Evolutionary conservation across 73 alveolate species (phyloP).

Genomic region (Paramecium tetraurelia): DNA sequence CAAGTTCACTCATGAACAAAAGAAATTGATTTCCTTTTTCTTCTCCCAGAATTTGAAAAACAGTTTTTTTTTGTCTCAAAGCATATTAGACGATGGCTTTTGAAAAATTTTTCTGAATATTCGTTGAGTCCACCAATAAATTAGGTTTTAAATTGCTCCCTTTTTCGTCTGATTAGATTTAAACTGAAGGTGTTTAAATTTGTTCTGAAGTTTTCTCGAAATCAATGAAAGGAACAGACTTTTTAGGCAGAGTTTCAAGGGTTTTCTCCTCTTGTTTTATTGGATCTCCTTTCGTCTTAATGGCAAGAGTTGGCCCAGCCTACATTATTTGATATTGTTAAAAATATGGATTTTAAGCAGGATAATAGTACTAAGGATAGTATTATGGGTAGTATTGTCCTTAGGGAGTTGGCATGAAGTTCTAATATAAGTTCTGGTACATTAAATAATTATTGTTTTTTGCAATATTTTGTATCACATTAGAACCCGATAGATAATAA

Average conservation of each 20-base stretch:
- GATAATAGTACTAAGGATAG: conserved; percentile 26
- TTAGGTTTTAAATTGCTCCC: background rate
- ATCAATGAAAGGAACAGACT: background rate
- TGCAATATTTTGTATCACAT: background rate
- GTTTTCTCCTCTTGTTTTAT: background rate
- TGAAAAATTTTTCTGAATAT: conserved; percentile 18
- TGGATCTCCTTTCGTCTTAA: background rate
- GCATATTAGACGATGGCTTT: conserved; percentile 23
- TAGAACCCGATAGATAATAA: background rate
- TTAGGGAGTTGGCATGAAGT: background rate
- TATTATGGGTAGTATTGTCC: background rate
- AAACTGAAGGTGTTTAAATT: background rate
- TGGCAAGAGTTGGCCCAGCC: background rate
- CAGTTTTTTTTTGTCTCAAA: background rate
- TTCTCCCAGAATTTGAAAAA: conserved; percentile 10
- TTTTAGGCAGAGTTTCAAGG: background rate
- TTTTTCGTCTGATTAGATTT: background rate
- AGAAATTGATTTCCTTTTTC: conserved; percentile 7
- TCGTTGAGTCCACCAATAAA: conserved; percentile 21
- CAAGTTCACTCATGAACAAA: background rate
- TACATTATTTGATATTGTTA: background rate
- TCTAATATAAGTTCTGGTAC: background rate
- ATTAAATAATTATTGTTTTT: background rate
- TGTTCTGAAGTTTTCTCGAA: background rate
- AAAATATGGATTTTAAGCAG: background rate